A percentile compares a stretch with the other conserved stretches of the same genome.
phyloP scores from a whole-genome alignment of 345 rosid genomes.

The Eucalyptus pauciflora region DNA sequence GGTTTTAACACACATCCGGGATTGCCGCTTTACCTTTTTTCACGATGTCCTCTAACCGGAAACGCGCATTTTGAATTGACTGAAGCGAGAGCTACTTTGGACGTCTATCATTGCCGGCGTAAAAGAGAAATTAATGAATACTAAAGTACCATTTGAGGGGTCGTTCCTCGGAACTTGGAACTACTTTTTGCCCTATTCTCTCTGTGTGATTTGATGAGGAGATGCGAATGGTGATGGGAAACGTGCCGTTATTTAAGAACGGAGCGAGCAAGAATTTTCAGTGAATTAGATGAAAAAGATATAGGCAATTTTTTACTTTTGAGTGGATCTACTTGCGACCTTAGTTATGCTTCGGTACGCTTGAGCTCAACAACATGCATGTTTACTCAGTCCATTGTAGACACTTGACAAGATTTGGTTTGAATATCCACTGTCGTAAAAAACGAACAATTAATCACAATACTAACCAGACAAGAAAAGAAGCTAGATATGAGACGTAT shows the following conservation, averaged over 20 bases:
- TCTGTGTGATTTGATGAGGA: neutral
- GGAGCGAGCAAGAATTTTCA: neutral
- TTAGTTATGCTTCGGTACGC: neutral
- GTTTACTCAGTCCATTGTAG: neutral
- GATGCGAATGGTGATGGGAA: neutral
- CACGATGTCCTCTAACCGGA: neutral
- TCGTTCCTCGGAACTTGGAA: neutral
- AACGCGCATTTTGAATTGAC: neutral
- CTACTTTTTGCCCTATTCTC: neutral
- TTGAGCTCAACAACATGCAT: neutral
- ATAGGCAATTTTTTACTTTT: neutral
- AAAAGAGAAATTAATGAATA: neutral
- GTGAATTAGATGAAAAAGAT: neutral
- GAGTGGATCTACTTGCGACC: neutral
- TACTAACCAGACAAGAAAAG: neutral
- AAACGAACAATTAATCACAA: too few relatives aligned
- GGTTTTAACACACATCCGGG: neutral
- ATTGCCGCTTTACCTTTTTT: neutral
- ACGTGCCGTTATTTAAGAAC: neutral
- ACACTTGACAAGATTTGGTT: neutral
- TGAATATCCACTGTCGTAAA: rapidly evolving
- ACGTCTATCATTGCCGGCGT: neutral
- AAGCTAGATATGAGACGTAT: rapidly evolving
- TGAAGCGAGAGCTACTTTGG: neutral
- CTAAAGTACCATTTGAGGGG: neutral